Base-by-base conservation (phyloP, 129 eudicot genomes). In the Erigeron canadensis region DNA sequence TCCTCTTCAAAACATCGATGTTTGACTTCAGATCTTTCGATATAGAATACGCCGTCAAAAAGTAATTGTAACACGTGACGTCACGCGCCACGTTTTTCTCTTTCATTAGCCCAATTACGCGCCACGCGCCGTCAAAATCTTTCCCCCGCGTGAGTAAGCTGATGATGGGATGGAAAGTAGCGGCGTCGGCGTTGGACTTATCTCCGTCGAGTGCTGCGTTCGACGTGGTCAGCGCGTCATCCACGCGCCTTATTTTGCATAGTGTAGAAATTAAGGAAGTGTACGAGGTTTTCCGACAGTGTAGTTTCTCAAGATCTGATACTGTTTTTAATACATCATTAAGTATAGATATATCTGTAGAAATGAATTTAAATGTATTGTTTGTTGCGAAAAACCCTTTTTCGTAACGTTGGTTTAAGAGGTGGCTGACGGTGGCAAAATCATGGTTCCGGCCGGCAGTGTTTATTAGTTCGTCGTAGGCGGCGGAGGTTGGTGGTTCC, bases 281-380 rank as follows among this genome's bases (percentile, higher is more conserved):
- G 63, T 84, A 78, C 12, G 91, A 45, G 74, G 69, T 73, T 55
- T 79, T 90, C 8, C 86, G 79, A 19, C 68, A 9, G 61, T 78
- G 40, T 22, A 76, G 75, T 47, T 50, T 74, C 40, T 72, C 75
- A 44, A 90, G 80, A 63, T 43, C 56, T 10, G 86, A 54, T n/a
- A 90, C 50, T 63, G 75, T 58, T 65, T 75, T 38, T 51, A 83
- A 43, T 39, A 87, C 65, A 6, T 84, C 80, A 56, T 72, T 69
- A 77, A 85, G 86, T 2, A 68, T 22, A 37, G 84, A 41, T 23
- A 85, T 77, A 53, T 85, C 73, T 0, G 86, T 61, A n/a, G 95
- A 69, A 70, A 90, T 75, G 84, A 87, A 90, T 11, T 72, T 90
- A 87, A 90, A 90, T 16, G 96, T 90, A 74, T 68, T 75, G 65